Evolutionary conservation across 2,329 filamentous ascomycete species (phyloP), one percentile per base, ranked within the genome.

Genomic region (Xylaria sp.): DNA sequence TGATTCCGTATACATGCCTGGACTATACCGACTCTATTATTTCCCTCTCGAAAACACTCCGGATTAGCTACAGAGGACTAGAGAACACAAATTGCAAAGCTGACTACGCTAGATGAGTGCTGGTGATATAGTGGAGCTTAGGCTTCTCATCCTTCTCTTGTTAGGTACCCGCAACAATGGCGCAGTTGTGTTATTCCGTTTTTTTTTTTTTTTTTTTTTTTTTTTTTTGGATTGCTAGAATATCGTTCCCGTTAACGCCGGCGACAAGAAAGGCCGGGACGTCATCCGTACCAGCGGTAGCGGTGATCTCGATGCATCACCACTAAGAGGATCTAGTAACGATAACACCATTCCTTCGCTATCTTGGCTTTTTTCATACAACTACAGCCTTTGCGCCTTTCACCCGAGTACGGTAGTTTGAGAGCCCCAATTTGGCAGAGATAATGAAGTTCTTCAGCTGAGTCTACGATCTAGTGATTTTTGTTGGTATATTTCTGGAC

Each of bases 351-450:
- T 44, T 60, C 32, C 48, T 64, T 64, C 28, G 50, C 20, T 2
- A 48, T 64, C 32, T 50, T 64, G 32, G 66, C 66, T 64, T 60
- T 25, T 44, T 54, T 13, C 15, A 44, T 34, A 39, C 44, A 39
- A 18, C 18, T 54, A 15, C 34, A 37, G 25, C 48, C 54, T 18
- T 20, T 6, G 55, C 25, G 23, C 20, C 39, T 25, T 44, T 34
- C 52, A 23, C 7, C 39, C 25, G 13, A 58, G 65, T 23, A 28
- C n/a, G 23, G 28, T 46, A 32, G 13, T 51, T 10, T 32, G 10
- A 6, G 52, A 20, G 18, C 28, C 32, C 51, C 18, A 34, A 20
- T 37, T 32, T 46, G 41, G 28, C 52, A 8, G 18, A 8, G 34
- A 32, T 54, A 15, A 25, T 15, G 13, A 28, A 44, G 41, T 46